These are phyloP conservation scores for Debaryomyces fabryi DNA, from an alignment of 1,139 yeast genomes.

Conservation along the genomic window DNA sequence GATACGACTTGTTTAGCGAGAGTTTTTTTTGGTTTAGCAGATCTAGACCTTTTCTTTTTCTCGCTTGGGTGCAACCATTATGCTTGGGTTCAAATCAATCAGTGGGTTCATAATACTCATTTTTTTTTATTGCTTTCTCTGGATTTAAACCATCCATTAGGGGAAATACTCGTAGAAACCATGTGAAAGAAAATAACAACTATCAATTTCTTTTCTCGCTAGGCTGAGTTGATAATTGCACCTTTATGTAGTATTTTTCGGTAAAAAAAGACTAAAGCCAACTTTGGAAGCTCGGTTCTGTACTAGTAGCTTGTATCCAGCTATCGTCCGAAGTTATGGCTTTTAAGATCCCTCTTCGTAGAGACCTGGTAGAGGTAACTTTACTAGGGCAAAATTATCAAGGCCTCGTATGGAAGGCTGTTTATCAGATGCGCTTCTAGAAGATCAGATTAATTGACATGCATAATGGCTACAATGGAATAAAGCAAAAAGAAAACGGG, in stretches of 20 bases:
- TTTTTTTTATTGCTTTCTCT: neutral
- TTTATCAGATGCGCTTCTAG: neutral
- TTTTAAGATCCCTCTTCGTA: neutral
- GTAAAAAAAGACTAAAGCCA: neutral
- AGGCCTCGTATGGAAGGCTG: neutral
- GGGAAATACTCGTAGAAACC: neutral
- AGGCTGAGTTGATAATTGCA: neutral
- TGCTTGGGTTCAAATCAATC: neutral
- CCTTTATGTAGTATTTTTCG: neutral
- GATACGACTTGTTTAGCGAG: neutral
- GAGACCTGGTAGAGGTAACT: neutral
- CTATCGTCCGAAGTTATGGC: neutral
- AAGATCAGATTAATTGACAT: neutral
- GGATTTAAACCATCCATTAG: neutral
- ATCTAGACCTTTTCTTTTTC: neutral
- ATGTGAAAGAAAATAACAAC: neutral
- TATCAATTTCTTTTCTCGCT: neutral
- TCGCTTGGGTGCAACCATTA: neutral
- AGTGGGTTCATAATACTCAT: conserved; percentile 1
- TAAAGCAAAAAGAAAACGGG: neutral
- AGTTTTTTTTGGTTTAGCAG: neutral
- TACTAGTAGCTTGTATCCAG: neutral
- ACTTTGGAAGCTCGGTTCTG: neutral
- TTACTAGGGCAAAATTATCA: neutral
- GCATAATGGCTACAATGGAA: neutral